Percentiles rank a stretch among this genome's conserved stretches.
These are phyloP conservation scores for Pseudogymnoascus pannorum DNA, from an alignment of 2,329 filamentous ascomycete genomes.

Conservation along the genomic window DNA sequence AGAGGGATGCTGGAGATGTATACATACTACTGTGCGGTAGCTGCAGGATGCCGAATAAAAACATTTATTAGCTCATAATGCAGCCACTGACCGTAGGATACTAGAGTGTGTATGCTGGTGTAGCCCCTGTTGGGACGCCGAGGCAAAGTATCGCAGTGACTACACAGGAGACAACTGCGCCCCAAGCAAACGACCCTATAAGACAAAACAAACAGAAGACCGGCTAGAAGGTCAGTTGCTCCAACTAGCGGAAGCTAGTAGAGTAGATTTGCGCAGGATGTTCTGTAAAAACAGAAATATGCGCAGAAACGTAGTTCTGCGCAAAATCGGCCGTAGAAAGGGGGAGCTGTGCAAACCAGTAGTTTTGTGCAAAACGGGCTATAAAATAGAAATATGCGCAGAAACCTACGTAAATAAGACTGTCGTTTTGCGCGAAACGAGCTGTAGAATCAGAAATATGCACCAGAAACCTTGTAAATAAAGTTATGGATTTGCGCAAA, in stretches of 20 bases:
- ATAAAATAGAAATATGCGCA: background rate
- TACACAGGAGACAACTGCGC: background rate
- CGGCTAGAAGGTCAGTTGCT: too few relatives aligned
- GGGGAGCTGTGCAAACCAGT: too few relatives aligned
- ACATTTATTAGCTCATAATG: background rate
- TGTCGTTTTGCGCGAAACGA: too few relatives aligned
- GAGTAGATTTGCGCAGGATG: background rate
- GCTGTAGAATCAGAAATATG: too few relatives aligned
- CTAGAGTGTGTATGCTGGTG: background rate
- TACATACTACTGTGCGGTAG: background rate
- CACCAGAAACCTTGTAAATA: too few relatives aligned
- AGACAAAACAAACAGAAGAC: too few relatives aligned
- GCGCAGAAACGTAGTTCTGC: background rate
- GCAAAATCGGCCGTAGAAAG: too few relatives aligned
- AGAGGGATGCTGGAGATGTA: slow-evolving; percentile 19
- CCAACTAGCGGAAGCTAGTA: too few relatives aligned
- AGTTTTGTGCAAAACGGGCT: background rate
- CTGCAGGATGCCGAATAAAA: background rate
- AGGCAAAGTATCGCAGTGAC: background rate
- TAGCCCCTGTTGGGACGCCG: background rate
- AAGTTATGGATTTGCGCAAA: too few relatives aligned
- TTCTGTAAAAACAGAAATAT: background rate
- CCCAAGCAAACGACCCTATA: too few relatives aligned
- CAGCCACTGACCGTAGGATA: background rate
- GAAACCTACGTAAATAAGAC: too few relatives aligned